Conservation (phyloP, 1,284 basidiomycete genomes). For the Cystobasidiaceae sp. region DNA sequence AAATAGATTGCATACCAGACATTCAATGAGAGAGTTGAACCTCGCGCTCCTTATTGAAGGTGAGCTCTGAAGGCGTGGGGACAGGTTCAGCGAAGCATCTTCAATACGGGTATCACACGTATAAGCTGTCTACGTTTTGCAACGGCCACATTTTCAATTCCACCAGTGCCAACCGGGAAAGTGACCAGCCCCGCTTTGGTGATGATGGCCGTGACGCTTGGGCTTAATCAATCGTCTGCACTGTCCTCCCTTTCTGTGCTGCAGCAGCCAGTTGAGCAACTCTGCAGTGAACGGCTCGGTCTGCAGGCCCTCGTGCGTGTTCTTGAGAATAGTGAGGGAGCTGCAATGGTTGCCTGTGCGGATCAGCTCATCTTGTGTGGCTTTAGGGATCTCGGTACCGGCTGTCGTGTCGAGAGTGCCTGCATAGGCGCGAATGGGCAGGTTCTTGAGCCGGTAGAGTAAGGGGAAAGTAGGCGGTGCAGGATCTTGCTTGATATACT, state of each 20-base stretch:
- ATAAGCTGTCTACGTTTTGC: too few species aligned
- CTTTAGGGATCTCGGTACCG: neutral
- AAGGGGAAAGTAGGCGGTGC: neutral
- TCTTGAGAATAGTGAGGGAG: neutral
- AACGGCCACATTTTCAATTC: too few species aligned
- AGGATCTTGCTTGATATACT: neutral
- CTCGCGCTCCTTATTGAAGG: too few species aligned
- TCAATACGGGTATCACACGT: too few species aligned
- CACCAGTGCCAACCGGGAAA: too few species aligned
- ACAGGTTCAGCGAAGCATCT: too few species aligned
- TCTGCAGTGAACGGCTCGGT: slow-evolving; percentile 3
- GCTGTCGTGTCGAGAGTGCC: neutral
- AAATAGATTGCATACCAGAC: too few species aligned
- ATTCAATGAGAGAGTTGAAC: too few species aligned
- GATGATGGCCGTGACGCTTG: too few species aligned
- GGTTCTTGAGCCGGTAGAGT: neutral
- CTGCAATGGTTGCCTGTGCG: neutral
- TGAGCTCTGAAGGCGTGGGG: too few species aligned
- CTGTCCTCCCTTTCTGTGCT: neutral
- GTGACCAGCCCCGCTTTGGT: too few species aligned
- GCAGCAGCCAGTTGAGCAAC: slow-evolving; percentile 6
- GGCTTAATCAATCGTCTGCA: too few species aligned
- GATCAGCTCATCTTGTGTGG: neutral
- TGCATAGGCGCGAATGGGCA: neutral
- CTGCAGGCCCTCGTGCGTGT: slow-evolving; percentile 7